Evolutionary conservation across 441 rosid genomes (phyloP).

Genomic region (Arabidopsis lyrata): DNA sequence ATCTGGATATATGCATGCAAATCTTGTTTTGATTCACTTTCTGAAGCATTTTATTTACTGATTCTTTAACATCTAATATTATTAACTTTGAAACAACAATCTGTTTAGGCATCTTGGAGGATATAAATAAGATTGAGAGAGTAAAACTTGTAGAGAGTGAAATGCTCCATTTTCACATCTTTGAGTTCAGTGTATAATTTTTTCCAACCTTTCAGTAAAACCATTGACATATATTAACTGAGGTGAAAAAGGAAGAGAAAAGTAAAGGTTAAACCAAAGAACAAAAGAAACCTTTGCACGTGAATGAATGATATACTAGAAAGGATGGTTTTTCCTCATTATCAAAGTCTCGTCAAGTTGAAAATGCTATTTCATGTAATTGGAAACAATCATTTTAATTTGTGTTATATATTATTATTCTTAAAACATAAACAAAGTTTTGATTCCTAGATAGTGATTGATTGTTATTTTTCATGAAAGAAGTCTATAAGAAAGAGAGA

Average conservation of each 20-base stretch:
- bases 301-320: constrained; percentile 25
- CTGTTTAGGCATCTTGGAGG: neutral
- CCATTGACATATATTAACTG: neutral
- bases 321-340: constrained; percentile 13
- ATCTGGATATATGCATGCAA: constrained; percentile 13
- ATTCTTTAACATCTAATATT: neutral
- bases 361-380: constrained; percentile 11
- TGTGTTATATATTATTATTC: neutral
- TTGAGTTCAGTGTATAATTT: constrained; percentile 2
- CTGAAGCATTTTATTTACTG: neutral
- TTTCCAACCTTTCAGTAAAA: neutral
- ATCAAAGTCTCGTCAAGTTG: constrained; percentile 37
- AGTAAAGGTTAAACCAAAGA: constrained; percentile 13
- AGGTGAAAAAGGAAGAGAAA: constrained; percentile 3
- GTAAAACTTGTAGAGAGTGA: neutral
- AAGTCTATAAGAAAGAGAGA: neutral
- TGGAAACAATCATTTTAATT: neutral
- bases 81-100: constrained; percentile 13
- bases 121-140: neutral
- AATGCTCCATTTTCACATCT: constrained; percentile 3
- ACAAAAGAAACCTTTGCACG: constrained; percentile 34
- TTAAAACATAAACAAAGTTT: neutral
- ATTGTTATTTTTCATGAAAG: constrained; percentile 11
- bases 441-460: neutral
- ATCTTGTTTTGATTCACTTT: neutral